Conservation (phyloP, 345 rosid genomes). For the Cochlearia excelsa region DNA sequence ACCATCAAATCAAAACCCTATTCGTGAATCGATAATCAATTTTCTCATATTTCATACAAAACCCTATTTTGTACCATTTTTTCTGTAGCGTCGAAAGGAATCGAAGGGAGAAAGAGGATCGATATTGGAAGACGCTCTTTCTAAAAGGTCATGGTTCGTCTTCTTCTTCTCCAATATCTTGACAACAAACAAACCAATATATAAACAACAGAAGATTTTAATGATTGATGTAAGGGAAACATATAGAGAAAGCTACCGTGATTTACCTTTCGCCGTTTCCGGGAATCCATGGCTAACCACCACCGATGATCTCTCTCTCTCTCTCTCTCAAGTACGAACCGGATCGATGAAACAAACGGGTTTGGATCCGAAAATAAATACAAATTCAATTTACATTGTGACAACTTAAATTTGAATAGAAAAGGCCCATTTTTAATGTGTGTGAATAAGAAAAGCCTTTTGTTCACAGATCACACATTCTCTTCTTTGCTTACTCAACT, state of each 20-base stretch:
- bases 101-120: conserved; percentile 69
- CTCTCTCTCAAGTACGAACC: conserved; percentile 5
- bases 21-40: background rate
- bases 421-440: no score
- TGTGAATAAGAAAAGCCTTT: no score
- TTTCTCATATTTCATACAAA: no score
- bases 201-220: background rate
- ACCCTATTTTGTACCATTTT: conserved; percentile 50
- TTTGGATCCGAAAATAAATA: conserved; percentile 8
- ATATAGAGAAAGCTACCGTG: conserved; percentile 29
- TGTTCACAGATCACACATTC: no score
- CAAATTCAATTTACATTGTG: background rate
- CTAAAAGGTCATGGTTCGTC: conserved; percentile 50
- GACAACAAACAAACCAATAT: background rate
- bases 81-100: conserved; percentile 48
- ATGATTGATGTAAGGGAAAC: background rate
- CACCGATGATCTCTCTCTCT: conserved; percentile 13
- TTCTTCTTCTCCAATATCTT: conserved; percentile 72
- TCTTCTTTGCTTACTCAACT: no score
- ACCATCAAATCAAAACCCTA: conserved; percentile 1
- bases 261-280: conserved; percentile 42
- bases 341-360: conserved; percentile 17
- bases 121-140: conserved; percentile 52
- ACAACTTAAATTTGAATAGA: no score
- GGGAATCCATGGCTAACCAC: conserved; percentile 42